Conservation (phyloP, 75 land plant genomes). For the Adiantum capillusveneris region DNA sequence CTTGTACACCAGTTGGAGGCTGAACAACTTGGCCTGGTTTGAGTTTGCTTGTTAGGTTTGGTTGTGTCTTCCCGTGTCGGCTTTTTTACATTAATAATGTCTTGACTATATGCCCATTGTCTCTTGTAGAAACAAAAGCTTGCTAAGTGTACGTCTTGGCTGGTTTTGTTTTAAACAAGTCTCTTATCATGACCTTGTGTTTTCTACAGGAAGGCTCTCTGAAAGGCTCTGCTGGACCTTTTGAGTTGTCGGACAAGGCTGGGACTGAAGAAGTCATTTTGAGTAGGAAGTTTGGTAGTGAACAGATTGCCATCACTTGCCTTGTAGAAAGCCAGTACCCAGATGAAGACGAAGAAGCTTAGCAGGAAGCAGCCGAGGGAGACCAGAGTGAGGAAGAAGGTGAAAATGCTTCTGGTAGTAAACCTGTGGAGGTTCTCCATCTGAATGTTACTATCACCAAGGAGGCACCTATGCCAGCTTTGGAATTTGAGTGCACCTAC, state of each 20-base stretch:
- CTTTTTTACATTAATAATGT: too few relatives aligned
- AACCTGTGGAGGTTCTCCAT: slow-evolving; percentile 9
- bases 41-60: too few relatives aligned
- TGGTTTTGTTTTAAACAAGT: too few relatives aligned
- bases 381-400: slow-evolving; percentile 14
- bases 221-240: slow-evolving; percentile 25
- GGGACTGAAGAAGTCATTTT: slow-evolving; percentile 24
- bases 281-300: slow-evolving; percentile 21
- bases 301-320: slow-evolving; percentile 24
- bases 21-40: too few relatives aligned
- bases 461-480: slow-evolving; percentile 15
- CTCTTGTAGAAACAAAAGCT: too few relatives aligned
- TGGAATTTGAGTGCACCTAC: slow-evolving; percentile 19
- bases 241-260: slow-evolving; percentile 18
- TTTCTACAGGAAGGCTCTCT: slow-evolving; percentile 3
- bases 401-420: not conserved
- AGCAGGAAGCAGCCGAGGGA: slow-evolving; percentile 14
- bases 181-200: too few relatives aligned
- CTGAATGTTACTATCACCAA: slow-evolving; percentile 20
- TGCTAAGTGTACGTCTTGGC: too few relatives aligned
- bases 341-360: slow-evolving; percentile 15
- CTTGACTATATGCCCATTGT: too few relatives aligned
- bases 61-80: too few relatives aligned
- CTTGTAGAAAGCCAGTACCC: slow-evolving; percentile 12
- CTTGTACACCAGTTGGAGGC: too few relatives aligned